Evolutionary conservation across 2,329 filamentous ascomycete species (phyloP).

Genomic region (Rachicladosporium sp.): DNA sequence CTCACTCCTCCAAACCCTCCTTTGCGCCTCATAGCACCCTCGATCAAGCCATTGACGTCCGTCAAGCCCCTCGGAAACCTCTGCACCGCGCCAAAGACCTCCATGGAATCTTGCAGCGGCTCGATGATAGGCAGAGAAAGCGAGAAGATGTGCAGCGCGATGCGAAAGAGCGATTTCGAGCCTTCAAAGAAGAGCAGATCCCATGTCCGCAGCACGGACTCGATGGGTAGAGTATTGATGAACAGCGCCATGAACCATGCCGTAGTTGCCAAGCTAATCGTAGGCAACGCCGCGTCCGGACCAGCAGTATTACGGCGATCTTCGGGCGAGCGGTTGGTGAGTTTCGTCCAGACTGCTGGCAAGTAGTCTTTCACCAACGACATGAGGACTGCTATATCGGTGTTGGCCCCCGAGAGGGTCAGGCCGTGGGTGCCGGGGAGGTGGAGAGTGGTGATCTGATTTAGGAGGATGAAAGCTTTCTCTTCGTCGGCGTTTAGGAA

Average conservation of each 20-base stretch:
- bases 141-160: conserved; percentile 85
- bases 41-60: conserved; percentile 71
- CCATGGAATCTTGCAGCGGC: conserved; percentile 73
- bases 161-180: conserved; percentile 83
- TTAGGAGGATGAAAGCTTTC: conserved; percentile 83
- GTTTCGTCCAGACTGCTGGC: conserved; percentile 75
- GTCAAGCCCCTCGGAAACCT: conserved; percentile 68
- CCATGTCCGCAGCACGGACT: conserved; percentile 86
- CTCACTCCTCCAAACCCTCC: conserved; percentile 71
- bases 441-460: conserved; percentile 79
- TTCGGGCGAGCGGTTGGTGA: conserved; percentile 37
- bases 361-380: conserved; percentile 68
- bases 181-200: conserved; percentile 94
- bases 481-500: conserved; percentile 76
- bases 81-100: conserved; percentile 92
- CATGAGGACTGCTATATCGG: conserved; percentile 91
- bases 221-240: conserved; percentile 82
- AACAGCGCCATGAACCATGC: conserved; percentile 98
- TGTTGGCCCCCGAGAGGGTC: conserved; percentile 80
- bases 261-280: conserved; percentile 83
- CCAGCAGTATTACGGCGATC: conserved; percentile 47
- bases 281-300: conserved; percentile 49
- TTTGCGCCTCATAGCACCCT: conserved; percentile 57
- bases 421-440: conserved; percentile 86
- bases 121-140: conserved; percentile 70